phyloP scores from a whole-genome alignment of 2,329 filamentous ascomycete species.

The Shiraia sp. region DNA sequence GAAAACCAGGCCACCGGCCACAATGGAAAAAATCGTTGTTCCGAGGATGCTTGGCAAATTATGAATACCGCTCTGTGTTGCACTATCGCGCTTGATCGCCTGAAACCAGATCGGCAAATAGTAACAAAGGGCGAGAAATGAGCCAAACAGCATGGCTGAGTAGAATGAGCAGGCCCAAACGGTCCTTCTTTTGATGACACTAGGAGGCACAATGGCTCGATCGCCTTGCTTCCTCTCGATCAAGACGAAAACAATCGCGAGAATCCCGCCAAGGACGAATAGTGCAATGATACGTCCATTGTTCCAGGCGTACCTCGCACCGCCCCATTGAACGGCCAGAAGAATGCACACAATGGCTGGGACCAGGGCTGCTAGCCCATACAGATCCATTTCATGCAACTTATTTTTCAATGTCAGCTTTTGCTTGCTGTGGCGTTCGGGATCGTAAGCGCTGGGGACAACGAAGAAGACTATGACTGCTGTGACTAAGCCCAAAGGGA shows the following conservation, averaged over 20 bases:
- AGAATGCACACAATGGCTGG: slow-evolving; percentile 29
- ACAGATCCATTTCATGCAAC: slow-evolving; percentile 28
- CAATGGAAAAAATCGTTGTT: slow-evolving; percentile 13
- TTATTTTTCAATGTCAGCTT: slow-evolving; percentile 3
- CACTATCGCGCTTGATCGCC: slow-evolving; percentile 15
- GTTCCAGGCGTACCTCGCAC: slow-evolving; percentile 43
- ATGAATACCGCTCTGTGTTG: slow-evolving; percentile 14
- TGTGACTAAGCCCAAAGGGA: slow-evolving; percentile 23
- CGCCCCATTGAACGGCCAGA: slow-evolving; percentile 39
- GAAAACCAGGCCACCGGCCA: slow-evolving; percentile 37
- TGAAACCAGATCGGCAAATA: slow-evolving; percentile 28
- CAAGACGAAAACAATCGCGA: slow-evolving; percentile 48
- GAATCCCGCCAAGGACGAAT: slow-evolving; percentile 42
- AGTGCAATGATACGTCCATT: slow-evolving; percentile 50
- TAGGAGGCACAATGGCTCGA: slow-evolving; percentile 18
- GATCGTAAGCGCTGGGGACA: slow-evolving; percentile 45
- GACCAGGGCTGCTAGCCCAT: slow-evolving; percentile 32
- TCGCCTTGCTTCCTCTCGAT: slow-evolving; percentile 15
- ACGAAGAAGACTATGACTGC: slow-evolving; percentile 17
- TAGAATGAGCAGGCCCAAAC: slow-evolving; percentile 11
- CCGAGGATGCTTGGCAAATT: slow-evolving; percentile 16
- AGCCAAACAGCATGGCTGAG: slow-evolving; percentile 6
- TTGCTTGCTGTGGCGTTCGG: slow-evolving; percentile 1
- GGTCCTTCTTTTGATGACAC: slow-evolving; percentile 16
- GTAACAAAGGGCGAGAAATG: slow-evolving; percentile 15